Evolutionary conservation across 768 basidiomycete species (phyloP).

Genomic region (Podaxis carcinomalis): DNA sequence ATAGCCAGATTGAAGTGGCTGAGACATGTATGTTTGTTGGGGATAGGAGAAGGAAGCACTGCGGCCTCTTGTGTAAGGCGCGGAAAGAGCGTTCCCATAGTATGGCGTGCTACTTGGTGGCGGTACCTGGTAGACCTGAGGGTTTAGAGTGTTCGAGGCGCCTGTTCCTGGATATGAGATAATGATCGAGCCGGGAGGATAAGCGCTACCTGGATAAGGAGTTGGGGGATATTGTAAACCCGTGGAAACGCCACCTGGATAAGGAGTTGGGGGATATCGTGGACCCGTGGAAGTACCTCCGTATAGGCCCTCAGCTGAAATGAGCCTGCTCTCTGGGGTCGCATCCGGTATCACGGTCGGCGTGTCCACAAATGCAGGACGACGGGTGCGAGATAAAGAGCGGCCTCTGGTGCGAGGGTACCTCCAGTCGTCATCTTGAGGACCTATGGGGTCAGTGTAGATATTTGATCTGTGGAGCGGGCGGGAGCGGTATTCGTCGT

Average conservation of each 20-base stretch:
- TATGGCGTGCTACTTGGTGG: background rate
- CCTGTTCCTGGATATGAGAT: constrained; percentile 23
- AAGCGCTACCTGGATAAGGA: constrained; percentile 8
- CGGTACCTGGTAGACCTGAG: background rate
- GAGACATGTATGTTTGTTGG: constrained; percentile 6
- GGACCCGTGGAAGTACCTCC: background rate
- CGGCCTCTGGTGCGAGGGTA: constrained; percentile 24
- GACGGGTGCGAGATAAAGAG: constrained; percentile 20
- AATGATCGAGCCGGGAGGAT: constrained; percentile 9
- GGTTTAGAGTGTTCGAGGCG: constrained; percentile 9
- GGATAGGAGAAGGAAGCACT: constrained; percentile 15
- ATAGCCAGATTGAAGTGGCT: constrained; percentile 2
- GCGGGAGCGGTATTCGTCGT: constrained; percentile 32
- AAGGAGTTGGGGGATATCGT: no score
- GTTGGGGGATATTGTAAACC: no score
- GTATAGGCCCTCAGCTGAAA: background rate
- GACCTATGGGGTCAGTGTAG: constrained; percentile 1
- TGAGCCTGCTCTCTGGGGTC: background rate
- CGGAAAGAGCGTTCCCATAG: background rate
- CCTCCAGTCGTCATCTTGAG: constrained; percentile 3
- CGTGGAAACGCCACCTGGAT: no score
- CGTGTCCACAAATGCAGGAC: constrained; percentile 18
- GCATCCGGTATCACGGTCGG: constrained; percentile 19
- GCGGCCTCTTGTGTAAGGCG: background rate
- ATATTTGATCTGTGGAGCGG: constrained; percentile 19